Base-by-base conservation (phyloP, 2,329 filamentous ascomycete species). In the Aspergillus fumigatus region DNA sequence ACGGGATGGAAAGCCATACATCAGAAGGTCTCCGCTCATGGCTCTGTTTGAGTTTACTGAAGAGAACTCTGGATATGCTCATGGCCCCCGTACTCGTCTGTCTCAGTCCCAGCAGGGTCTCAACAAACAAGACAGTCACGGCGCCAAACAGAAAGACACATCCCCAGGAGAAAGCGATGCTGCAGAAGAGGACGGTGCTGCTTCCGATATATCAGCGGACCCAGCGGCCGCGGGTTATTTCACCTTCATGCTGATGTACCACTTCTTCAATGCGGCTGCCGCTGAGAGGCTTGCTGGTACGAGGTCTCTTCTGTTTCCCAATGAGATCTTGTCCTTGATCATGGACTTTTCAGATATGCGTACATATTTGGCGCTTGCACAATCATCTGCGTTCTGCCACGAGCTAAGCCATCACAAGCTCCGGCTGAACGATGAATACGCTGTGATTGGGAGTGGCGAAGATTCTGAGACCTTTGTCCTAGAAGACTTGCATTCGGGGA, bases 361-460 rank as follows among this genome's bases (percentile, higher is more conserved):
- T 26, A 65, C 62, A 5, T 63, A 57, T 29, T 50, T 54, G 10
- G 41, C 32, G 2, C 53, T 65, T 32, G 52, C 53, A 25, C 58
- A 41, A 32, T 32, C 55, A 21, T 63, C 59, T 8, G 38, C 58
- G 19, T 59, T 52, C 25, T 62, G 59, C 43, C 55, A 51, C 14
- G 38, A 55, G 21, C 14, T 56, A 10, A 49, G 59, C 19, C 48
- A 47, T 32, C 52, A 38, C 32, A 56, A 55, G 25, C 53, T 62
- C 19, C 59, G 56, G 7, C 29, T 63, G 40, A 62, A 57, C 43
- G 55, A 65, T 47, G 45, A 59, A 7, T 65, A 62, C 38, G 53
- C 52, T 8, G 26, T 59, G 9, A 41, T 65, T 23, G 51, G 52
- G 4, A 40, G 45, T 17, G 49, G 48, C 9, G 1, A 8, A 25